These are phyloP conservation scores for Mortierella sp. DNA, from an alignment of 371 early-diverging fungal genomes.

Conservation along the genomic window DNA sequence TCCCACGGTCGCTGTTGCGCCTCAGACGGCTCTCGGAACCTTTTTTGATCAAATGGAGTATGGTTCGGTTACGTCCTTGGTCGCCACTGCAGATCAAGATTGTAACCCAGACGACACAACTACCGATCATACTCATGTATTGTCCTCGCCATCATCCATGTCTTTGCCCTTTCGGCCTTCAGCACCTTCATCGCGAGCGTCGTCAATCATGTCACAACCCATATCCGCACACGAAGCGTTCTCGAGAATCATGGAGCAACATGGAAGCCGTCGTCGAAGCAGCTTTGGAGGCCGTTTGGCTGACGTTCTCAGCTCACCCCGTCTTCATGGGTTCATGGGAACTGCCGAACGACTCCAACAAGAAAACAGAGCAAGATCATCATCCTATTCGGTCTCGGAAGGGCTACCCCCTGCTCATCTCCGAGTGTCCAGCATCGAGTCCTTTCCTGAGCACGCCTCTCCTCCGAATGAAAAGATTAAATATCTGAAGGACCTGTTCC, in stretches of 20 bases:
- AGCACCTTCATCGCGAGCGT: background rate
- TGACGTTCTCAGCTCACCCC: background rate
- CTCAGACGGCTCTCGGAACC: too few relatives aligned
- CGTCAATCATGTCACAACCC: too few relatives aligned
- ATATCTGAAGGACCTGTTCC: constrained; percentile 1
- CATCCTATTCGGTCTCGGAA: background rate
- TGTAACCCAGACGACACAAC: too few relatives aligned
- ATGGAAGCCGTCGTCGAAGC: background rate
- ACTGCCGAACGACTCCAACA: background rate
- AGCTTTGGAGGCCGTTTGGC: background rate
- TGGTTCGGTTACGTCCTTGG: too few relatives aligned
- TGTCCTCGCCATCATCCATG: background rate
- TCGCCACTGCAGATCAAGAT: too few relatives aligned
- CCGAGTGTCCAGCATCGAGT: constrained; percentile 5
- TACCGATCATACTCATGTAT: too few relatives aligned
- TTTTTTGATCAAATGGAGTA: too few relatives aligned
- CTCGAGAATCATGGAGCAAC: background rate
- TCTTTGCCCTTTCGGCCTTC: background rate
- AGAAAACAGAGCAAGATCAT: background rate
- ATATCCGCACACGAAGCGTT: background rate
- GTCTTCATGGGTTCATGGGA: background rate
- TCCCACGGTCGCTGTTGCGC: too few relatives aligned
- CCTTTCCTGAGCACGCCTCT: constrained; percentile 1
- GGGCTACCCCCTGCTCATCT: background rate
- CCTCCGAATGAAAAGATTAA: background rate